A percentile compares a stretch with the other conserved stretches of the same genome.
Conservation (phyloP, 2,329 filamentous ascomycete species). For the Epicoccum nigrum region DNA sequence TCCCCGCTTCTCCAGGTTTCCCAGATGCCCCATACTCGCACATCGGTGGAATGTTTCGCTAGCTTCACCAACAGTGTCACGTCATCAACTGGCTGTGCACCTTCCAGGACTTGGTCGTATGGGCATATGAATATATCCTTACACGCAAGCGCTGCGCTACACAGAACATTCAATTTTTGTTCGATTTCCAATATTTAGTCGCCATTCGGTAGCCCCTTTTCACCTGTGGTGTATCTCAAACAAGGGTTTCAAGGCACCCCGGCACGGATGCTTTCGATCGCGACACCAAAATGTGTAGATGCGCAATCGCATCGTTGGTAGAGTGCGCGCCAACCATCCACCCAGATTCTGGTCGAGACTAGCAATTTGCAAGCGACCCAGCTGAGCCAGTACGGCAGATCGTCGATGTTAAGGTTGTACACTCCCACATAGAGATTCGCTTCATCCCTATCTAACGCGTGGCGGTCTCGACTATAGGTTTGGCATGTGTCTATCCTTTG, state of each 20-base stretch:
- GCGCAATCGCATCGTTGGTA: neutral
- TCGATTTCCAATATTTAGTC: neutral
- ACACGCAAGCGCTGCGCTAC: conserved; percentile 1
- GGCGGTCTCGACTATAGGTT: neutral
- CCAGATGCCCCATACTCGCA: neutral
- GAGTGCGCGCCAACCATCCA: neutral
- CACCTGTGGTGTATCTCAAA: conserved; percentile 1
- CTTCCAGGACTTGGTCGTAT: neutral
- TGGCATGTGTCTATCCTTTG: neutral
- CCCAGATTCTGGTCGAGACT: conserved; percentile 7
- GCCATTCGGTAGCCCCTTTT: neutral
- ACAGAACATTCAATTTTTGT: neutral
- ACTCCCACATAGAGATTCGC: neutral
- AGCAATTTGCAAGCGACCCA: too few species aligned
- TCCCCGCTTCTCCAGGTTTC: conserved; percentile 11
- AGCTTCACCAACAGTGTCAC: conserved; percentile 1
- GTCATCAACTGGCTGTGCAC: neutral
- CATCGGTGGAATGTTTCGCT: neutral
- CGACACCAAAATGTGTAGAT: neutral
- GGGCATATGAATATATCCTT: neutral
- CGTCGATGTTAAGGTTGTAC: too few species aligned
- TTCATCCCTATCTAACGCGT: neutral
- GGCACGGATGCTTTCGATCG: neutral
- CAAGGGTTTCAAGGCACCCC: neutral
- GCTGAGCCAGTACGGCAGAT: too few species aligned